Evolutionary conservation across 2,329 filamentous ascomycete species (phyloP), one percentile per base, ranked within the genome.

Genomic region (Didymella segeticola): DNA sequence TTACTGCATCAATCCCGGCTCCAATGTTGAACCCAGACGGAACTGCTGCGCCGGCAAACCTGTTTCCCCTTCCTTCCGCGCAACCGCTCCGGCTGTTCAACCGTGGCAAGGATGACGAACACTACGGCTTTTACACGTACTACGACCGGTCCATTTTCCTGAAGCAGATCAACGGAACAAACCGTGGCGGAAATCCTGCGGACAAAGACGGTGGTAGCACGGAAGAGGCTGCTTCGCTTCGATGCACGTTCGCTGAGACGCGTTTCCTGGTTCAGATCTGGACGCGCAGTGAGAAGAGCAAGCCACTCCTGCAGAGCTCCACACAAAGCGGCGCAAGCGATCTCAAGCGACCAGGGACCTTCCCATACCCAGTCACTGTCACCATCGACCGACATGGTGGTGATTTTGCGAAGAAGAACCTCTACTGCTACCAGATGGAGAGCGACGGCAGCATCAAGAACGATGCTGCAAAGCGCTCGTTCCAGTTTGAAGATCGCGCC

Each of bases 111-210:
- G 78, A 83, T 2, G 88, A 88, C 0, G 93, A 98, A 73, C 91
- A 96, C 75, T 97, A 96, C 74, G 91, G 91, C 2, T 97, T 97
- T 77, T 97, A 96, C 77, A 90, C 85, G 0, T 96, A 96, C 79
- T 98, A 90, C 74, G 87, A 92, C 75, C 90, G 92, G 61, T 89
- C 88, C 8, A 90, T 96, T 59, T 96, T 93, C 78, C 80, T 96
- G 57, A 86, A 87, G 63, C 86, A 85, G 14, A 77, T 84, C 53
- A 81, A 82, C 58, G 79, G 79, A 27, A 67, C 62, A 20, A 72
- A 71, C 29, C 69, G 67, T 9, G 75, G 76, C 31, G 70, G 76
- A 8, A 69, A 75, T 3, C 67, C 78, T 3, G 75, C 75, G n/a
- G 81, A 83, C 56, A 56, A 68, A 8, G 72, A 82, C 41, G 84